Conservation (phyloP, 495 filamentous ascomycete genomes). For the Aeminium ludgeri region DNA sequence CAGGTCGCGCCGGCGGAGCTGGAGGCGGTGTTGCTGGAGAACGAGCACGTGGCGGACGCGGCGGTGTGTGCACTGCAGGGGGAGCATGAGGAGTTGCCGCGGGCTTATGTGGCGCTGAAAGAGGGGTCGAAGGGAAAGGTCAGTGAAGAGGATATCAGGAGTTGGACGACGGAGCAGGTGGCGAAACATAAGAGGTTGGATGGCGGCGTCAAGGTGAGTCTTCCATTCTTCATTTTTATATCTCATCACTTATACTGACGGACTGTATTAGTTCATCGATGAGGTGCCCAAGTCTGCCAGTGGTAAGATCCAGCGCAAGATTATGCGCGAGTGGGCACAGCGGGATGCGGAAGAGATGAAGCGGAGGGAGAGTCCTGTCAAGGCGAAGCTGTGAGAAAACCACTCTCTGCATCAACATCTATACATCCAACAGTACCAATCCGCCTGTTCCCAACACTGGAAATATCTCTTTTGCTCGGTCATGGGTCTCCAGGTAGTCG, state of each 20-base stretch:
- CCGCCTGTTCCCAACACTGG: no score
- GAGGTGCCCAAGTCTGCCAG: conserved; percentile 22
- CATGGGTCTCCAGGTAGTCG: no score
- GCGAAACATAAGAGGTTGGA: conserved; percentile 25
- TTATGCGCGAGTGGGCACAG: conserved; percentile 26
- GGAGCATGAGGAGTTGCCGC: conserved; percentile 25
- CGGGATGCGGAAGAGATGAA: conserved; percentile 21
- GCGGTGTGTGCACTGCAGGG: conserved; percentile 26
- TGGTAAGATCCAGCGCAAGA: conserved; percentile 30
- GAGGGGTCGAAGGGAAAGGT: conserved; percentile 13
- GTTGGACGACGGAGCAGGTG: conserved; percentile 21
- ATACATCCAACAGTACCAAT: not conserved
- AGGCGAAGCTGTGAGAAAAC: conserved; percentile 9
- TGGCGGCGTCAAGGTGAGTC: conserved; percentile 19
- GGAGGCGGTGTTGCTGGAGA: conserved; percentile 29
- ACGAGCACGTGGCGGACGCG: conserved; percentile 29
- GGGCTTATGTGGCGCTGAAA: conserved; percentile 23
- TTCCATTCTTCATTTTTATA: no score
- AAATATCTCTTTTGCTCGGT: no score
- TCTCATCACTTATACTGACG: no score
- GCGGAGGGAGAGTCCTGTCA: conserved; percentile 1
- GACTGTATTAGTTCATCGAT: conserved; percentile 1
- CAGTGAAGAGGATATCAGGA: conserved; percentile 18
- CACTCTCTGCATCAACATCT: no score
- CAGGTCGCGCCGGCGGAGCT: conserved; percentile 32